Evolutionary conservation across 2,329 filamentous ascomycete species (phyloP), one percentile per base, ranked within the genome.

Genomic region (Penicillium polonicum): DNA sequence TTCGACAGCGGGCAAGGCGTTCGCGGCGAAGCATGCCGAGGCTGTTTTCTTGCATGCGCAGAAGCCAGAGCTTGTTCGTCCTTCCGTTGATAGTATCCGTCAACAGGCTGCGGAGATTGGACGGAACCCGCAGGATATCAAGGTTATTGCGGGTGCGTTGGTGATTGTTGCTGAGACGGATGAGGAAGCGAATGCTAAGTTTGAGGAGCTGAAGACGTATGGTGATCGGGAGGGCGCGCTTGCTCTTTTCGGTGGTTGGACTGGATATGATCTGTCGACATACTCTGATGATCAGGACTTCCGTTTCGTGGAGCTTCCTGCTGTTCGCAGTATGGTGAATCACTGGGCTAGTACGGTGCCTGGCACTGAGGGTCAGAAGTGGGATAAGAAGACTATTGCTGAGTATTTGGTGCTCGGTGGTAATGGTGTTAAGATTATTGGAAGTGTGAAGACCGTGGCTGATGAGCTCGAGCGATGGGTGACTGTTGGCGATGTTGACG

Each of bases 11-110:
- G 79, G 79, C 1, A 79, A 78, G 46, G 70, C 70, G 0, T 81
- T 81, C 36, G 79, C 77, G 7, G 76, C 76, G 5, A 73, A 72
- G 38, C 74, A 79, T 60, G 74, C 74, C 4, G 77, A 80, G 63
- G 71, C 77, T 0, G 80, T 81, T 41, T 81, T 81, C 59, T 58
- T 81, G 0, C 73, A 77, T 12, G 79, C 78, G 0, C 74, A 80
- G 59, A 72, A 74, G 15, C 74, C 78, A 0, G 75, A 76, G 55
- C 70, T 76, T n/a, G 74, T 78, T 5, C 65, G 70, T 21, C 68
- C 70, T 1, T 76, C 76, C 2, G 78, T 80, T 0, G 73, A 79
- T 13, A 74, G 74, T 39, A 74, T 80, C 45, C 72, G 76, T 21
- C 65, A 69, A 4, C 69, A 76, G 36, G 77, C 78, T 1, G 64